Evolutionary conservation across 345 rosid species (phyloP), one percentile per base, ranked within the genome.

Genomic region (Euphorbia peplus): DNA sequence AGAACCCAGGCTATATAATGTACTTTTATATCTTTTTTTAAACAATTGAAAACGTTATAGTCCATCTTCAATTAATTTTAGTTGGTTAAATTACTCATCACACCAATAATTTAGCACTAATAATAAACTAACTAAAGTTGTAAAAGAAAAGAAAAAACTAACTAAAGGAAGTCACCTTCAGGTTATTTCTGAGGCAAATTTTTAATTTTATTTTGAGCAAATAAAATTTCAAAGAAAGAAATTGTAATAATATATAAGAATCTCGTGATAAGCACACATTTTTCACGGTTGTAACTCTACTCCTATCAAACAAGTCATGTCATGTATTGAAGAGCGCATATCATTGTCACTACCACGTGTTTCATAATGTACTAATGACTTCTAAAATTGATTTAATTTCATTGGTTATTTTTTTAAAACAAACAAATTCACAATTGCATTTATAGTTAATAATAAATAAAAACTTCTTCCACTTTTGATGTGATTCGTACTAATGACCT

Each of bases 281-380:
- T 50, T 7, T 0, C 22, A 3, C 19, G 54, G 19, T 50, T 50
- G 16, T 50, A 18, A 50, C 54, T 50, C 24, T 24, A 50, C 54
- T n/a, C 18, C n/a, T 13, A 0, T 46, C 19, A 22, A 11, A 42
- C 13, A 30, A n/a, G n/a, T n/a, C n/a, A n/a, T n/a, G n/a, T n/a
- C n/a, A n/a, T n/a, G n/a, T n/a, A n/a, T n/a, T n/a, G n/a, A 48
- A 30, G 63, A 44, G 41, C 19, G 28, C 32, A 50, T 54, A 48
- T 12, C 60, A 56, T 64, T 28, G 54, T 26, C 57, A 65, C 35
- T 59, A 66, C 61, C 64, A 68, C 24, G 22, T 29, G 68, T 39
- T 35, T 35, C n/a, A n/a, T n/a, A n/a, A n/a, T n/a, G n/a, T n/a
- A n/a, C n/a, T n/a, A n/a, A n/a, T n/a, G n/a, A n/a, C n/a, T n/a